Base-by-base conservation (phyloP, 2,329 filamentous ascomycete genomes). In the Corinectria fuckeliana region DNA sequence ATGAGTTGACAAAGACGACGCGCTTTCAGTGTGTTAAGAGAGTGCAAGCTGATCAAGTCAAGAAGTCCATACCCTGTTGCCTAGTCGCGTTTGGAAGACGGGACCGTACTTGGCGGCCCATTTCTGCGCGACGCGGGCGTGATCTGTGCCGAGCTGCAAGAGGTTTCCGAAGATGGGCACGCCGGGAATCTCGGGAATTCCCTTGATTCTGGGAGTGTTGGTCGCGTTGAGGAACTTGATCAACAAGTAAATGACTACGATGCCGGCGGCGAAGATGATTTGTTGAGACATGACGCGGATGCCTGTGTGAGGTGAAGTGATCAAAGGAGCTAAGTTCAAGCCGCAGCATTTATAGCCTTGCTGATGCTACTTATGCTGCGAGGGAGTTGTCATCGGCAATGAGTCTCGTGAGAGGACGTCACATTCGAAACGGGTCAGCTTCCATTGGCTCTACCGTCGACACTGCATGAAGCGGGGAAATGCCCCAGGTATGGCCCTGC, bases 1-100 rank as follows among this genome's bases (percentile, higher is more conserved):
- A 93, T 1, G 85, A 88, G 68, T 94, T 94, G 62, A 90, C 91
- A 69, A 92, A 92, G 28, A 94, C 81, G 60, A 93, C 88, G 58
- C 90, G 83, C 75, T 82, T n/a, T 26, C 23, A 9, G 10, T 18
- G 14, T 7, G 4, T 21, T 44, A 6, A 44, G 81, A 57, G 9
- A 4, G n/a, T 39, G 42, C 21, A 18, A 50, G 34, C 26, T 4
- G 44, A 23, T 39, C n/a, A 14, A 5, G 32, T 47, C 28, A 20
- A n/a, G 4, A 2, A 3, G 9, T 23, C 64, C 66, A 61, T 71
- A 88, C 87, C 69, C 79, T 85, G 61, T 90, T 92, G 1, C 90
- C 91, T 67, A 93, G 77, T 48, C 85, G 81, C 3, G 87, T 85
- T 66, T 90, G 88, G 64, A 89, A 90, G 11, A 89, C 87, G 1